Evolutionary conservation across 306 rosid species (phyloP), one percentile per base, ranked within the genome.

Genomic region (Cercis canadensis): DNA sequence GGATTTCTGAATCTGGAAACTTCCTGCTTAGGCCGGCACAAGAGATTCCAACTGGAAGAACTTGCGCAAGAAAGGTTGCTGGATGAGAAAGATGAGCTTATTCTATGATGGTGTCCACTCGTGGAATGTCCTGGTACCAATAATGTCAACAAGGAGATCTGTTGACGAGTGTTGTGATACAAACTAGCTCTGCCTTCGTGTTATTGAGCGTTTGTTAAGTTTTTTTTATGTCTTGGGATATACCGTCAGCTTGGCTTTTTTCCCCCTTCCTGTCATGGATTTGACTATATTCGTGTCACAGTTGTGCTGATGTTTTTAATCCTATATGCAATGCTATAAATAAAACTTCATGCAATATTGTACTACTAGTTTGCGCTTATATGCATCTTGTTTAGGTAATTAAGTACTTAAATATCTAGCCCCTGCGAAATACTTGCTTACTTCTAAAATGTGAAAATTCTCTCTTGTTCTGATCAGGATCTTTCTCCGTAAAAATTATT

Each of bases 1-100:
- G 97, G 99, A 72, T 70, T 52, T 83, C 91, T 13, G 90, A 77
- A 73, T 75, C 99, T 24, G 77, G 91, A 13, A 80, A 87, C 80
- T 65, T 84, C 80, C 83, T 83, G 70, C 79, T 83, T 11, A 78
- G 89, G 74, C 84, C 90, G 0, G 77, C 77, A 52, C 90, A 76
- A 36, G 94, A 76, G 75, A 75, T 88, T 72, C 82, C 86, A 0
- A 69, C 87, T 59, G 87, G 87, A 64, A 81, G 88, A 76, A 77
- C 89, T 31, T 89, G 74, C 67, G 6, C 90, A 12, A 75, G 96
- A 79, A 95, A 86, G 71, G 89, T 91, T 44, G 97, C 80, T 3
- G 96, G 99, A 70, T 95, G 84, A 87, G 21, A 62, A 55, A 41
- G 46, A 18, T 6, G 11, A 17, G 18, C 43, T 21, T 39, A 51